Evolutionary conservation across 495 filamentous ascomycete species (phyloP), one percentile per base, ranked within the genome.

Genomic region (Hamigera avellanea): DNA sequence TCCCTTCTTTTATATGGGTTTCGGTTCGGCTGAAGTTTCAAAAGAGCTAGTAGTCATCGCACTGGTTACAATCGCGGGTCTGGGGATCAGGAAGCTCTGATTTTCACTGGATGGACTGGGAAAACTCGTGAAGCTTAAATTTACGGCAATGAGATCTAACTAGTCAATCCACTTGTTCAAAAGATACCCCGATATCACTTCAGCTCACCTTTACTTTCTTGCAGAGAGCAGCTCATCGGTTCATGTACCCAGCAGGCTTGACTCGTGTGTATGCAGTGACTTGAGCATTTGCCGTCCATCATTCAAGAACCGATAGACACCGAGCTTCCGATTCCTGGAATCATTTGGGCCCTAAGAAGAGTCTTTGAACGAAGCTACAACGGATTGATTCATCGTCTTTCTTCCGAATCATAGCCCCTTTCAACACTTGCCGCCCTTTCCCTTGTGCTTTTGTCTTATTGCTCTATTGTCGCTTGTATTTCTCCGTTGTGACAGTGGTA

Each of bases 211-310:
- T 47, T 40, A 15, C 32, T 40, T 42, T 39, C 36, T 32, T 39
- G 33, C 42, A 37, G 26, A 37, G n/a, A 32, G 16, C 40, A 39
- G 18, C 36, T 43, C 41, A 36, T 43, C 39, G 37, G 32, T 27
- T 40, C 45, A 53, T 56, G 50, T 62, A 56, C 52, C 44, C 48
- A 45, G 43, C 52, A 46, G 39, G 40, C 37, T 56, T 53, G 34
- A 40, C 49, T 54, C 52, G 46, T 56, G 53, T 62, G 55, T 62
- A 59, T 61, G 46, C 57, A 59, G 56, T 54, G 54, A 46, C 40
- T 34, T 47, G 45, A 49, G 41, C 37, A 34, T 42, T 52, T 48
- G 44, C 41, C 42, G 41, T 43, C 44, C 52, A 49, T 43, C 52
- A 54, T 48, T 40, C 50, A 56, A 50, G 47, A 42, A 49, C n/a